Evolutionary conservation across 2,329 filamentous ascomycete genomes (phyloP).

Genomic region (Magnaporthales sp.): DNA sequence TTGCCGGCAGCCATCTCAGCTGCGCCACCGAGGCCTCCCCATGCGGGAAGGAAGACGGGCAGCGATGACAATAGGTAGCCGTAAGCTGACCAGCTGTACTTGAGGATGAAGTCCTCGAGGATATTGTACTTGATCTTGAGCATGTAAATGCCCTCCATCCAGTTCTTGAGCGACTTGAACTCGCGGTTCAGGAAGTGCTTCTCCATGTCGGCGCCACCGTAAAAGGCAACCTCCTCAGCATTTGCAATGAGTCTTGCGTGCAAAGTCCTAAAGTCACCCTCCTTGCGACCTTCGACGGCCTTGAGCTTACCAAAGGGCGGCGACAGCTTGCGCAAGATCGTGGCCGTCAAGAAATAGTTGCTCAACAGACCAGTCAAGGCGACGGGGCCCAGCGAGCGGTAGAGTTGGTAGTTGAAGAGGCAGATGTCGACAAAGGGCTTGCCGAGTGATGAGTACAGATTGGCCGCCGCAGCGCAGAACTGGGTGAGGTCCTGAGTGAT

Average conservation of each 20-base stretch:
- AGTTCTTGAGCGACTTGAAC: conserved; percentile 85
- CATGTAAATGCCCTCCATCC: conserved; percentile 98
- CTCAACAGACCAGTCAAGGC: conserved; percentile 78
- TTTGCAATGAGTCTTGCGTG: conserved; percentile 93
- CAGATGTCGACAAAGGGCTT: conserved; percentile 96
- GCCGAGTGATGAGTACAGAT: conserved; percentile 91
- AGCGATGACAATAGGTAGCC: conserved; percentile 90
- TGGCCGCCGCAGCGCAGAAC: conserved; percentile 88
- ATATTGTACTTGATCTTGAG: conserved; percentile 98
- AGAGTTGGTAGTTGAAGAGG: conserved; percentile 97
- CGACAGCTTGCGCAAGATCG: conserved; percentile 76
- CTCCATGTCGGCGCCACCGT: conserved; percentile 91
- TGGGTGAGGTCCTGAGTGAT: conserved; percentile 95
- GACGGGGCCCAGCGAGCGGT: conserved; percentile 79
- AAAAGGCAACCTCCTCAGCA: conserved; percentile 95
- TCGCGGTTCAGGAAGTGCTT: conserved; percentile 86
- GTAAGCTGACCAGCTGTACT: conserved; percentile 98
- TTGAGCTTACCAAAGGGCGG: conserved; percentile 96
- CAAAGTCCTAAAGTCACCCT: conserved; percentile 87
- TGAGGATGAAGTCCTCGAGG: conserved; percentile 94
- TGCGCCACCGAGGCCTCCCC: conserved; percentile 75
- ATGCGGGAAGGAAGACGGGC: conserved; percentile 87
- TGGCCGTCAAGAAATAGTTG: conserved; percentile 92
- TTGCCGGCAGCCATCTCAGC: conserved; percentile 50
- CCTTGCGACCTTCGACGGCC: conserved; percentile 87